Evolutionary conservation across 257 asterid species (phyloP), one percentile per base, ranked within the genome.

Genomic region (Capsicum baccatum): DNA sequence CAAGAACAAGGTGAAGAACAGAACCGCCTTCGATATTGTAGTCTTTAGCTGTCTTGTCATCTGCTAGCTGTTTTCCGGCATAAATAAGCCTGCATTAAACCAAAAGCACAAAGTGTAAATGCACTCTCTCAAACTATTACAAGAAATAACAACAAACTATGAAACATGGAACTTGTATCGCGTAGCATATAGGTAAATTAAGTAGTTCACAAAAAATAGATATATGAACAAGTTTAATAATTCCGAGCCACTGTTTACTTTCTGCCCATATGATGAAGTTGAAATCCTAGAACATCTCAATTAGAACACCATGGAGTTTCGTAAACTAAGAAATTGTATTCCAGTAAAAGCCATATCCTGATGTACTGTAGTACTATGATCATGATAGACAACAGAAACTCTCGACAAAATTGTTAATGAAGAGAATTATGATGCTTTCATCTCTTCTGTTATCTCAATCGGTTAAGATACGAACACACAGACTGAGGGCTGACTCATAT

Each of bases 11-110:
- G 85, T 92, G 95, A 87, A 94, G 95, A 84, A 94, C 98, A 60
- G 99, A 95, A 70, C 99, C 99, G 44, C 99, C 99, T 86, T 95
- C 99, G 1, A 95, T 92, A 85, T 93, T 94, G 90, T 94, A 94
- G 80, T 95, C 98, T 87, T 92, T 95, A 0, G 99, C 98, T 1
- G 97, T 95, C 78, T 92, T 95, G 92, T 95, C 99, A 37, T 95
- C 99, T 71, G 87, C 97, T 7, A 95, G 95, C 89, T 94, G 99
- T 85, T 93, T 95, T 12, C 97, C 98, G 50, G 97, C 99, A 82
- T 95, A 95, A 16, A 94, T 94, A 15, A 95, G 91, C 95, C 99
- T 95, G 85, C 85, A 87, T 55, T 26, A 54, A 26, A 60, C 59
- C 59, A 19, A 11, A 47, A n/a, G 58, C 11, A 73, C 39, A 47